Base-by-base conservation (phyloP, 2,329 filamentous ascomycete species). In the Biscogniauxia mediterranea region DNA sequence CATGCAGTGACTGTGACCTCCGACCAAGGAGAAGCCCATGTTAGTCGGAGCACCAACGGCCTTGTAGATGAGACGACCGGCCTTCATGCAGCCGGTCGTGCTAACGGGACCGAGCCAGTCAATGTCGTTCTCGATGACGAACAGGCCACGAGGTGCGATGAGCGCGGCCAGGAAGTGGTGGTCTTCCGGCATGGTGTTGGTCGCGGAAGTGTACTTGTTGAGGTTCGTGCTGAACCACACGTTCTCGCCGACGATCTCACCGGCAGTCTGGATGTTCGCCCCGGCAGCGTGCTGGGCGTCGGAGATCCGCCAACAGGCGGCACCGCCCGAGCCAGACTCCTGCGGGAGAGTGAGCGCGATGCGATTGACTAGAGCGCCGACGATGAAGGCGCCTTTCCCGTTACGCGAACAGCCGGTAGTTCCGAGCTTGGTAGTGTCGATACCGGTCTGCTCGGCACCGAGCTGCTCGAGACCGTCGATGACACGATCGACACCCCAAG, bases 331-430 rank as follows among this genome's bases (percentile, higher is more conserved):
- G 20, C 85, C 85, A 6, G 83, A 86, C 74, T 88, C 85, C 71
- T 88, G 85, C 0, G 85, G 84, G 42, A 89, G 78, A 15, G 84
- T 86, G 38, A 89, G 78, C 19, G 82, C 84, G 61, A 88, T 85
- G 51, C 85, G 84, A 58, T 77, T 70, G 61, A 85, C 83, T 21
- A 88, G 77, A 2, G 85, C 85, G 17, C 84, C 85, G 4, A 81
- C 83, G n/a, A 88, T 77, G 64, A 88, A 81, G 28, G 85, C 85
- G 13, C 85, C 85, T 75, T 88, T 88, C 59, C 85, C 85, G 73
- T 88, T 86, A 50, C 85, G 82, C 57, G 84, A 87, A 77, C 85
- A 89, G 5, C 86, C 86, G 15, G 85, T 88, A 1, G 87, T 84
- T 54, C 83, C 85, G 20, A 85, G 73, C 2, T 76, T 76, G 46